These are phyloP conservation scores for Macadamia integrifolia DNA, from an alignment of 164 flowering plant species.

Conservation along the genomic window DNA sequence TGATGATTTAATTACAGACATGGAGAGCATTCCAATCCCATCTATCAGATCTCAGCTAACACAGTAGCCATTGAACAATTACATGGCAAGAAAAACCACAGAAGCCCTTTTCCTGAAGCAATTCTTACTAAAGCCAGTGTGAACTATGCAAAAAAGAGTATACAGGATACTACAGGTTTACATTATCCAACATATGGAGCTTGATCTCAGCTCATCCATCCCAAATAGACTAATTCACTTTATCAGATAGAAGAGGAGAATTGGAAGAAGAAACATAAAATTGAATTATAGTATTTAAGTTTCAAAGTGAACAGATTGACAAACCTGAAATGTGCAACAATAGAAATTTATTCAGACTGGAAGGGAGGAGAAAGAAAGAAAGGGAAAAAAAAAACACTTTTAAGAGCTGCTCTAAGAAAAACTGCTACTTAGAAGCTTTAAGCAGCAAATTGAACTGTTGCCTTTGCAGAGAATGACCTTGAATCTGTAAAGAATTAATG, in stretches of 20 bases:
- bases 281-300: constrained; percentile 7
- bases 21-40: too few relatives aligned
- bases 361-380: neutral
- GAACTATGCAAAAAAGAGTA: neutral
- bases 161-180: neutral
- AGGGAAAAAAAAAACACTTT: neutral
- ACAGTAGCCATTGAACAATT: neutral
- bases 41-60: neutral
- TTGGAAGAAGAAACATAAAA: constrained; percentile 3
- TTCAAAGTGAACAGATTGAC: constrained; percentile 6
- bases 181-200: constrained; percentile 1
- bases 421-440: constrained; percentile 10
- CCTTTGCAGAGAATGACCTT: constrained; percentile 7
- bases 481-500: constrained; percentile 27
- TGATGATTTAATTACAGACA: too few relatives aligned
- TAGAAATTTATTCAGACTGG: constrained; percentile 5
- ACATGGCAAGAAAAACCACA: neutral
- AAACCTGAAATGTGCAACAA: constrained; percentile 11
- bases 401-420: neutral
- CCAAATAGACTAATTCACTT: neutral
- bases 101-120: constrained; percentile 2
- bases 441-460: constrained; percentile 12
- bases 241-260: neutral
- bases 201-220: neutral
- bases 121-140: neutral